Percentiles rank a stretch among this genome's conserved stretches.
These are phyloP conservation scores for Bryoglossum gracile DNA, from an alignment of 495 filamentous ascomycete genomes.

Conservation along the genomic window DNA sequence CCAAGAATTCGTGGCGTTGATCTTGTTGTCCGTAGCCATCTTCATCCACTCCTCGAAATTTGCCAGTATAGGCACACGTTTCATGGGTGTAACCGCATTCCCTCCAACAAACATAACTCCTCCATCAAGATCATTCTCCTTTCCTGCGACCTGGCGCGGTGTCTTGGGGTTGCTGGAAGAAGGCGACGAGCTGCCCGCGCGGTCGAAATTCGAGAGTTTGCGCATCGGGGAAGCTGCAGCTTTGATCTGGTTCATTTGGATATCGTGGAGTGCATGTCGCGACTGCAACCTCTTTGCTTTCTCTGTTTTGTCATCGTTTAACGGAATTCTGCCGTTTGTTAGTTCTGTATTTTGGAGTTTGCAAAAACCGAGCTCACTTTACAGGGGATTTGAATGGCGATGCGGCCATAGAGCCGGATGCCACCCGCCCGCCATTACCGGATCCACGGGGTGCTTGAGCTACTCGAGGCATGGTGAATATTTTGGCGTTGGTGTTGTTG, in stretches of 20 bases:
- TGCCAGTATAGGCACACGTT: slow-evolving; percentile 88
- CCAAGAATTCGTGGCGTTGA: slow-evolving; percentile 98
- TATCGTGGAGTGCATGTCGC: slow-evolving; percentile 79
- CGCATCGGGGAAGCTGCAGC: slow-evolving; percentile 85
- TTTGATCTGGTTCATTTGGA: slow-evolving; percentile 85
- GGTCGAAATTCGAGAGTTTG: slow-evolving; percentile 56
- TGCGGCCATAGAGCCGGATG: slow-evolving; percentile 43
- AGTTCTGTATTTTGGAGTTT: slow-evolving; percentile 2
- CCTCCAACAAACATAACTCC: slow-evolving; percentile 52
- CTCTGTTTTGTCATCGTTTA: slow-evolving; percentile 92
- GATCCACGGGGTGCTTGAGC: slow-evolving; percentile 46
- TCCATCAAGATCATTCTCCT: slow-evolving; percentile 57
- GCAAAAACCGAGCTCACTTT: slow-evolving; percentile 33
- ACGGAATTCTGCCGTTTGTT: slow-evolving; percentile 53
- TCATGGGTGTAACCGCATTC: slow-evolving; percentile 84
- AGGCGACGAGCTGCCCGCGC: slow-evolving; percentile 50
- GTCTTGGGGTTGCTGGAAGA: slow-evolving; percentile 56
- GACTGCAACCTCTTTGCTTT: slow-evolving; percentile 84
- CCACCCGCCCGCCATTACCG: slow-evolving; percentile 39
- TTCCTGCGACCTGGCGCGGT: slow-evolving; percentile 40
- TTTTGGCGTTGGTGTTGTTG: slow-evolving; percentile 13
- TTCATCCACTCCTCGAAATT: slow-evolving; percentile 99
- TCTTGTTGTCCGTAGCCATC: slow-evolving; percentile 99
- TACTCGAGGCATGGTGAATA: slow-evolving; percentile 63
- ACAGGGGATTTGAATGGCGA: slow-evolving; percentile 60